These are phyloP conservation scores for Prunus davidiana DNA, from an alignment of 306 rosid species.

Conservation along the genomic window DNA sequence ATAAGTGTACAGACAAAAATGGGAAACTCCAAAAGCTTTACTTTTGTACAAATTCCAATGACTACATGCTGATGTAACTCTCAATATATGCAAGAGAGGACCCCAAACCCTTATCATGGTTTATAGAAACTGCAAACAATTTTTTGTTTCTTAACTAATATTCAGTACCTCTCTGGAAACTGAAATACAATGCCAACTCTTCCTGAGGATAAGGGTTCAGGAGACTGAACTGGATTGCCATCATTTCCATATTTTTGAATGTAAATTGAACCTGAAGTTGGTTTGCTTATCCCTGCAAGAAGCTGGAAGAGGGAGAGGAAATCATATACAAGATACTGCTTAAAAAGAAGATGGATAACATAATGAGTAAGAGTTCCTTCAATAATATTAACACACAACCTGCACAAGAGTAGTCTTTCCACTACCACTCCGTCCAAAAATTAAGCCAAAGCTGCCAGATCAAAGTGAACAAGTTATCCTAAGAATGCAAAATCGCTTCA, in stretches of 20 bases:
- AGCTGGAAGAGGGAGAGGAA: constrained; percentile 39
- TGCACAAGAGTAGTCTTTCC: constrained; percentile 94
- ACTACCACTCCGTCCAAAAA: constrained; percentile 88
- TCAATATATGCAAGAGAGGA: no score
- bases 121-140: background rate
- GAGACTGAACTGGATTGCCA: constrained; percentile 56
- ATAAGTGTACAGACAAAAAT: no score
- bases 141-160: constrained; percentile 2
- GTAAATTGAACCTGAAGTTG: constrained; percentile 80
- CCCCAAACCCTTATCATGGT: background rate
- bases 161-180: constrained; percentile 84
- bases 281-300: constrained; percentile 88
- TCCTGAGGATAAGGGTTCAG: constrained; percentile 58
- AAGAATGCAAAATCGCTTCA: background rate
- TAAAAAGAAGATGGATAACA: background rate
- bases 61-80: no score
- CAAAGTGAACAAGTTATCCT: constrained; percentile 25
- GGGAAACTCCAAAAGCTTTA: no score
- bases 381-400: constrained; percentile 31
- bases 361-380: background rate
- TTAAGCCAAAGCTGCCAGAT: constrained; percentile 74
- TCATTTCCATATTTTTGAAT: constrained; percentile 64
- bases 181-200: constrained; percentile 95
- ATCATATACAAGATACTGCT: background rate
- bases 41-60: no score